Base-by-base conservation (phyloP, 2,329 filamentous ascomycete species). In the Fusarium pseudograminearum region DNA sequence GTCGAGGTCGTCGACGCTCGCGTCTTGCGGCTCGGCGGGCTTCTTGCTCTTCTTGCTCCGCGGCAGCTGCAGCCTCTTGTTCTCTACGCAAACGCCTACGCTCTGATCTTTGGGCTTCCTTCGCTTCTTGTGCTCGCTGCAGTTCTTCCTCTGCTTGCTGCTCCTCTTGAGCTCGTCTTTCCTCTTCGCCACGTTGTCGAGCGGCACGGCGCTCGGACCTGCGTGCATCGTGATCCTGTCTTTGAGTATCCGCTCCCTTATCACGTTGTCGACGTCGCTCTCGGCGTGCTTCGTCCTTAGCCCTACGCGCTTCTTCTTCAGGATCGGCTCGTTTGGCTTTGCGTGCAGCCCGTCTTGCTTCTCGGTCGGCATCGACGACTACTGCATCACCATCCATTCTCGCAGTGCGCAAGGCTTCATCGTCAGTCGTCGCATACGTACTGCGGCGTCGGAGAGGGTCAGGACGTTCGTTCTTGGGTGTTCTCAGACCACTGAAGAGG, bases 261-360 rank as follows among this genome's bases (percentile, higher is more conserved):
- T 68, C 72, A n/a, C 86, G 84, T 58, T 80, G 84, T 51, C 84
- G 83, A 38, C 84, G 86, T 41, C 84, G 83, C 65, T 89, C 86
- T 31, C 85, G 84, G 10, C 86, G 82, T 18, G 83, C 82, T 41
- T 87, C 87, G 11, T 90, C 87, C 70, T 87, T 88, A 9, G 82
- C 83, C 31, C 82, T 83, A 46, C 86, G 86, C 22, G 83, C 81
- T 45, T 87, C 87, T 18, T 90, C 87, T 70, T 87, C 85, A 8
- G 85, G 82, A 51, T 90, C 89, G 56, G 90, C 86, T 18, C 85
- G 85, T 53, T 83, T 85, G 3, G 87, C 85, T 58, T 85, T 86
- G n/a, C 90, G 87, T 59, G 89, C 88, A 31, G 87, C 88, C 45
- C 85, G 85, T 48, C 88, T 86, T 24, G 86, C 87, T 76, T 92